Conservation (phyloP, 1,139 yeast genomes). For the Saccharomyces hybrid region DNA sequence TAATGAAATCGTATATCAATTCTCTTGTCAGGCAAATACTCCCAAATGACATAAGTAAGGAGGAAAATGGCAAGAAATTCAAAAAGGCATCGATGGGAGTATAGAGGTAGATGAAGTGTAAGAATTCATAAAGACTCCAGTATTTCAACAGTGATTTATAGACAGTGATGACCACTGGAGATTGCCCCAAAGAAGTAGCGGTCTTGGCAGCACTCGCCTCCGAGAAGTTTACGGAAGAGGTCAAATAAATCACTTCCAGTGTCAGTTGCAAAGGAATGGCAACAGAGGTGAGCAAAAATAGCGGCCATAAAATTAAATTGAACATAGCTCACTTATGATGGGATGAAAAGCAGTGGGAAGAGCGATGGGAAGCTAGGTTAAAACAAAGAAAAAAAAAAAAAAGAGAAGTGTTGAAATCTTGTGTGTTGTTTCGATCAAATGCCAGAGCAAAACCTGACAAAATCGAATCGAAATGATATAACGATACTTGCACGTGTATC, state of each 20-base stretch:
- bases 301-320: not conserved
- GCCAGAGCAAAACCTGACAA: not conserved
- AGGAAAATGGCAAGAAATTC: slow-evolving; percentile 7
- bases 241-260: not conserved
- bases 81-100: slow-evolving; percentile 7
- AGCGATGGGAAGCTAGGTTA: not conserved
- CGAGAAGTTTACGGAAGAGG: not conserved
- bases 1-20: slow-evolving; percentile 7
- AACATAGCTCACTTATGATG: not conserved
- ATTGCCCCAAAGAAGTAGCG: not conserved
- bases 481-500: not conserved
- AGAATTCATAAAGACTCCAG: slow-evolving; percentile 9
- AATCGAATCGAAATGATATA: not conserved
- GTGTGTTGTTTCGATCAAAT: not conserved
- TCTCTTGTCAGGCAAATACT: slow-evolving; percentile 5
- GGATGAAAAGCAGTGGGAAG: not conserved
- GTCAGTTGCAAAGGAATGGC: not conserved
- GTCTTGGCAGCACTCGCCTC: not conserved
- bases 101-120: slow-evolving; percentile 8
- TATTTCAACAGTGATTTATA: slow-evolving; percentile 10
- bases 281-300: not conserved
- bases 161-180: not conserved
- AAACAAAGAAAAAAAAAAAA: not conserved
- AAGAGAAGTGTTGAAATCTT: not conserved
- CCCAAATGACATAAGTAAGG: not conserved